A percentile compares a stretch with the other conserved stretches of the same genome.
phyloP scores from a whole-genome alignment of 345 rosid genomes.

The Murraya paniculata region DNA sequence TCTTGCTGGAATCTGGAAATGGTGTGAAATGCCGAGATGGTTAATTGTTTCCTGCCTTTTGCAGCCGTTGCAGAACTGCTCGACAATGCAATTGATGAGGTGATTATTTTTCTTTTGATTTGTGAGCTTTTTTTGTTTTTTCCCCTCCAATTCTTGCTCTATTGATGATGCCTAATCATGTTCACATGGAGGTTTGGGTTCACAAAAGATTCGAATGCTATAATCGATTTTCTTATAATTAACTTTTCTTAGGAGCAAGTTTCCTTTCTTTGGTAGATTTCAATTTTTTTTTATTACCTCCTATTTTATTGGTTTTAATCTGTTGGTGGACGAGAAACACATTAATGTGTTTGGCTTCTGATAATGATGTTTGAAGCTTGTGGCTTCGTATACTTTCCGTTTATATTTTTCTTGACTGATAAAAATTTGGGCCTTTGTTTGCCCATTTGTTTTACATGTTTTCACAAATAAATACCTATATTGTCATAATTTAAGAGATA shows the following conservation, averaged over 20 bases:
- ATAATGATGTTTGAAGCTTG: not conserved
- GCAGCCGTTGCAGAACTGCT: conserved; percentile 94
- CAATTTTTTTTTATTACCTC: not conserved
- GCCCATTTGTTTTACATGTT: not conserved
- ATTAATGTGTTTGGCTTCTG: too few species aligned
- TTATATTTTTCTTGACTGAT: conserved; percentile 2
- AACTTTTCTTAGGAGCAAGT: not conserved
- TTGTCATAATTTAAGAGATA: not conserved
- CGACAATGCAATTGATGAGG: conserved; percentile 97
- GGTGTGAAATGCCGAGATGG: not conserved
- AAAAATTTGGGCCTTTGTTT: not conserved
- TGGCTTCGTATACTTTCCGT: not conserved
- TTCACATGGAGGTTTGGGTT: not conserved
- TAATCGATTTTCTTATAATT: conserved; percentile 1
- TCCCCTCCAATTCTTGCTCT: conserved; percentile 7
- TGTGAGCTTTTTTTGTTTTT: not conserved
- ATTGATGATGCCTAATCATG: not conserved
- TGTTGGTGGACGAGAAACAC: not conserved
- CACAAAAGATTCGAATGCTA: conserved; percentile 12
- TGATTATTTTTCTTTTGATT: conserved; percentile 27
- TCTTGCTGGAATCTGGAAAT: not conserved
- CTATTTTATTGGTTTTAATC: not conserved
- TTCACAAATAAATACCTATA: not conserved
- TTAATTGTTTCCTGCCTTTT: conserved; percentile 22
- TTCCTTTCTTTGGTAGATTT: not conserved